Evolutionary conservation across 2,329 filamentous ascomycete genomes (phyloP).

Genomic region (Emmonsiellopsis sp.): DNA sequence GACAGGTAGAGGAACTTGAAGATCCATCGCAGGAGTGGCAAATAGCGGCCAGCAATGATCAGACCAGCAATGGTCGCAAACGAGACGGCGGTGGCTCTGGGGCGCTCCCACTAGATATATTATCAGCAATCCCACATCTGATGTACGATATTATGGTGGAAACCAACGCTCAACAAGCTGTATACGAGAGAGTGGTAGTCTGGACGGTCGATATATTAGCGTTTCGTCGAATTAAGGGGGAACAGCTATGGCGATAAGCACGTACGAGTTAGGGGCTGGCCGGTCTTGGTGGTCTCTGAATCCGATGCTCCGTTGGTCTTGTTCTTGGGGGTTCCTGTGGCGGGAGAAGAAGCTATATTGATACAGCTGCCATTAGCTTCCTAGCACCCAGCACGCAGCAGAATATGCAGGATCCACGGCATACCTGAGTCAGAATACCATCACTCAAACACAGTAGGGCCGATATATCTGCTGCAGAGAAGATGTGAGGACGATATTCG

Average conservation of each 20-base stretch:
- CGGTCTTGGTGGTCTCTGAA: constrained; percentile 46
- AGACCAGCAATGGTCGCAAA: constrained; percentile 46
- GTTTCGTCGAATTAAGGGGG: neutral
- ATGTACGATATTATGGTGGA: neutral
- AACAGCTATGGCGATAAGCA: constrained; percentile 5
- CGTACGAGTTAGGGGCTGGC: constrained; percentile 54
- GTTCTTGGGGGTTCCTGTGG: neutral
- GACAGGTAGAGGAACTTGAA: constrained; percentile 52
- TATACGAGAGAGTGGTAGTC: constrained; percentile 60
- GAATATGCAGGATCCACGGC: neutral
- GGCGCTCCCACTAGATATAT: constrained; percentile 50
- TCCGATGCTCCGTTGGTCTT: constrained; percentile 35
- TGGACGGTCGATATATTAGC: constrained; percentile 15
- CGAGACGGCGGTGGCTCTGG: constrained; percentile 52
- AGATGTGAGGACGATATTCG: neutral
- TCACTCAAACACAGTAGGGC: neutral
- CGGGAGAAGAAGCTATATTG: neutral
- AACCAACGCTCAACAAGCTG: constrained; percentile 50
- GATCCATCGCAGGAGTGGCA: constrained; percentile 52
- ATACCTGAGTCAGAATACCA: constrained; percentile 3
- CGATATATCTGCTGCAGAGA: neutral
- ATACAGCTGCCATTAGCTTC: neutral
- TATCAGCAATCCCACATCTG: too few relatives aligned
- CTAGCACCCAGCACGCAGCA: neutral
- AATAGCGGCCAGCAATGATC: constrained; percentile 55